phyloP scores from a whole-genome alignment of 352 stramenopile genomes.

The Phytophthora foliorum region DNA sequence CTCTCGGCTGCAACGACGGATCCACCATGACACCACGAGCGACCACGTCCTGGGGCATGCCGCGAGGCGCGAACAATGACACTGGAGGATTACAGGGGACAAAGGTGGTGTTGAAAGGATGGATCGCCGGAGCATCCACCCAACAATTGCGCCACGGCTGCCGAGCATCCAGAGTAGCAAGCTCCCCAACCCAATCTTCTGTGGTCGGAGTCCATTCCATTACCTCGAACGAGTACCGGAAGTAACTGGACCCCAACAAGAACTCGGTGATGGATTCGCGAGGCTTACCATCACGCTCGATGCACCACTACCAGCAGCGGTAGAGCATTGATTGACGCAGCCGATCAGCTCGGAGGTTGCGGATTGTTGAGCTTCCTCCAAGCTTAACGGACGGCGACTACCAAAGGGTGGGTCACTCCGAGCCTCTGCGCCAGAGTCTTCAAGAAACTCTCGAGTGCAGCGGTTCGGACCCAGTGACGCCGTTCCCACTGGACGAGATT shows the following conservation, averaged over 20 bases:
- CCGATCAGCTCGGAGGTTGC: neutral
- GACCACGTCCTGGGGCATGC: neutral
- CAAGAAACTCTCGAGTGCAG: neutral
- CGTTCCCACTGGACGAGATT: neutral
- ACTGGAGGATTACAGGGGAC: neutral
- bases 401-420: neutral
- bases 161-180: neutral
- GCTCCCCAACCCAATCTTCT: neutral
- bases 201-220: neutral
- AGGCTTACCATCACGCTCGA: neutral
- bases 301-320: neutral
- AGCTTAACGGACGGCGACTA: neutral
- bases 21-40: neutral
- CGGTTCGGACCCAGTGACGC: neutral
- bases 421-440: neutral
- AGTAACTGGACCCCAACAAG: neutral
- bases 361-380: neutral
- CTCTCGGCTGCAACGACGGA: neutral
- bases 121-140: neutral
- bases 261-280: neutral
- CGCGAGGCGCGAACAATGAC: neutral
- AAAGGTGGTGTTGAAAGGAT: constrained; percentile 7
- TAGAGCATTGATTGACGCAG: neutral
- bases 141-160: constrained; percentile 6
- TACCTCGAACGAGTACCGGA: neutral